A percentile compares a stretch with the other conserved stretches of the same genome.
Evolutionary conservation across 495 filamentous ascomycete species (phyloP).

Genomic region (Penicillium coffeae): DNA sequence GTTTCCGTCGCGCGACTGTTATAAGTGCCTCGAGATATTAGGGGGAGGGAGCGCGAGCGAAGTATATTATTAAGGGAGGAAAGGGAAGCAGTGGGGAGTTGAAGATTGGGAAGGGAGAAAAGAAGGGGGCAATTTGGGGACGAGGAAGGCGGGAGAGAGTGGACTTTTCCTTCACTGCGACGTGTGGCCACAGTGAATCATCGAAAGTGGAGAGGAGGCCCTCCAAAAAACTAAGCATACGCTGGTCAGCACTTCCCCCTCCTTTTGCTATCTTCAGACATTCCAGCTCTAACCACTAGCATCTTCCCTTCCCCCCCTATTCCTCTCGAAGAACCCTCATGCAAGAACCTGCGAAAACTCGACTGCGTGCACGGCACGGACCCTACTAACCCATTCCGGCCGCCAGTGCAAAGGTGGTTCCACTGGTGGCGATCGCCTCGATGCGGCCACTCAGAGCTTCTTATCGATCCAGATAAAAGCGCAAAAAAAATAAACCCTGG

Average conservation of each 20-base stretch:
- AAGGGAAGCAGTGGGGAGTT: conserved; percentile 10
- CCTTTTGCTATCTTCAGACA: neutral
- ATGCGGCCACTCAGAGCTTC: conserved; percentile 4
- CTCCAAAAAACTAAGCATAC: neutral
- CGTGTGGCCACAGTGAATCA: conserved; percentile 16
- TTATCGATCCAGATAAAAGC: neutral
- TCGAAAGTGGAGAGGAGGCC: neutral
- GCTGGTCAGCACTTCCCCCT: neutral
- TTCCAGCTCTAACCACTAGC: neutral
- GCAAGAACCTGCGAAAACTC: neutral
- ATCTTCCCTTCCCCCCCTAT: neutral
- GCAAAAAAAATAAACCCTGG: neutral
- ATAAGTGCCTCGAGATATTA: too few relatives aligned
- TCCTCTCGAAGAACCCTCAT: neutral
- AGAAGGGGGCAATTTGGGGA: conserved; percentile 15
- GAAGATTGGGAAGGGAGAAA: conserved; percentile 7
- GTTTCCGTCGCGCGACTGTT: neutral
- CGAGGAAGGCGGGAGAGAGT: conserved; percentile 18
- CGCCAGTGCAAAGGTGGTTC: conserved; percentile 1
- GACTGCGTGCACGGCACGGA: conserved; percentile 7
- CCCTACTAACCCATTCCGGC: conserved; percentile 4
- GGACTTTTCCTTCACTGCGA: conserved; percentile 14
- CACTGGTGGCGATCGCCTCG: conserved; percentile 8
- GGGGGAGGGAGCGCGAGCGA: neutral
- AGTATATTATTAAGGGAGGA: conserved; percentile 11